Base-by-base conservation (phyloP, 2,329 filamentous ascomycete genomes). In the Simplicillium sp. region DNA sequence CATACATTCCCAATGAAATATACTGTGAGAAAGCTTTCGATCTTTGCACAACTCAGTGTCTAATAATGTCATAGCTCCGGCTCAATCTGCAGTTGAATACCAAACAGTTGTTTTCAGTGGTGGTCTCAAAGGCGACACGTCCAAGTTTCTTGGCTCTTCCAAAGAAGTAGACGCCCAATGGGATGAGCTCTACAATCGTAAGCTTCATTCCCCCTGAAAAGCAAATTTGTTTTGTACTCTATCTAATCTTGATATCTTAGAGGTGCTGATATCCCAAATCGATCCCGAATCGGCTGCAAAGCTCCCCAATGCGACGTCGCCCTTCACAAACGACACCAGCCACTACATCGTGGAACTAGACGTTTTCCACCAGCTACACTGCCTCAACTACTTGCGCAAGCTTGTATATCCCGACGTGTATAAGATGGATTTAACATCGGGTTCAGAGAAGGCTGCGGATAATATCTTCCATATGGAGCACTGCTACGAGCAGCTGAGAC, bases 261-360 rank as follows among this genome's bases (percentile, higher is more conserved):
- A 49, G 3, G 71, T 78, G 32, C 73, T 73, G 34, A 74, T 79
- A 50, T 72, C 74, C 47, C 75, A 76, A 65, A 71, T 80, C 43
- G 68, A 68, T 3, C 59, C 66, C 20, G 60, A 66, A 14, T 71
- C 77, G 49, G 67, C 77, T 35, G 55, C 66, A 33, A 66, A 65
- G 36, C 67, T 80, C 3, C 66, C 67, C n/a, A 58, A 69, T 15
- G 70, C 75, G 48, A 70, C 70, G 7, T 62, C 67, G 36, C 70
- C 71, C 7, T 59, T 77, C 28, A 69, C 68, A 51, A 71, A 67
- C 7, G 64, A 80, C 48, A 69, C 73, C 6, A 61, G 58, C 29
- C 73, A 74, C 3, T 75, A 74, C 42, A 66, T 72, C 45, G 67
- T 69, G 38, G 74, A 75, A 2, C 78, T 77, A 50, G 64, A 75